Percentiles rank a stretch among this genome's conserved stretches.
Conservation (phyloP, 2,329 filamentous ascomycete genomes). For the Ophiostoma tasmaniense region DNA sequence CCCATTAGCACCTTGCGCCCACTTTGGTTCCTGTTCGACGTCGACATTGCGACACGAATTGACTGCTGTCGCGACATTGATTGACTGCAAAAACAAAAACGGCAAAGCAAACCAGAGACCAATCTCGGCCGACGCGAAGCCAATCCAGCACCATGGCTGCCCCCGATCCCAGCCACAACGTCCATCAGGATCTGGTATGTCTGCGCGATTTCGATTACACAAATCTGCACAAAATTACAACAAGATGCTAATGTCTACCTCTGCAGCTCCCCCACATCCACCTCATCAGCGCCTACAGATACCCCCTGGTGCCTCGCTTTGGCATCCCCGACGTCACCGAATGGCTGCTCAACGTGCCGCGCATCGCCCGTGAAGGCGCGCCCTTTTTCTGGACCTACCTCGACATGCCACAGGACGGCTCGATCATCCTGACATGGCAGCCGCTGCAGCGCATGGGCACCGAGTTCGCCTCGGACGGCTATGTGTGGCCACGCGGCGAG, state of each 20-base stretch:
- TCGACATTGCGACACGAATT: background rate
- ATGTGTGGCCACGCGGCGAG: slow-evolving; percentile 81
- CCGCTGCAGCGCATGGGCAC: slow-evolving; percentile 61
- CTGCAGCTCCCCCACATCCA: slow-evolving; percentile 77
- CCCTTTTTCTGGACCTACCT: slow-evolving; percentile 93
- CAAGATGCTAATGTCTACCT: background rate
- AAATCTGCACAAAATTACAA: background rate
- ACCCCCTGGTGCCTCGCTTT: slow-evolving; percentile 63
- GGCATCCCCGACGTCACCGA: slow-evolving; percentile 70
- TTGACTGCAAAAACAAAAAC: background rate
- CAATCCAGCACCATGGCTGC: slow-evolving; percentile 21
- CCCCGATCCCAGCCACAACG: slow-evolving; percentile 29
- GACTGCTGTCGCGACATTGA: background rate
- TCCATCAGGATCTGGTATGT: slow-evolving; percentile 29
- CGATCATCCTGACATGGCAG: slow-evolving; percentile 82
- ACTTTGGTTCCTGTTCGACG: background rate
- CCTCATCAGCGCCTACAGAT: slow-evolving; percentile 74
- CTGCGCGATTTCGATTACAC: too few relatives aligned
- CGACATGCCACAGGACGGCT: slow-evolving; percentile 71
- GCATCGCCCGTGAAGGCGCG: slow-evolving; percentile 73
- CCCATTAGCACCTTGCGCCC: background rate
- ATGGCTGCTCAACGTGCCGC: slow-evolving; percentile 74
- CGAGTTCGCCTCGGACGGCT: slow-evolving; percentile 83
- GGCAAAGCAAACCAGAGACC: background rate
- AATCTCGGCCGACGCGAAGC: background rate